These are phyloP conservation scores for Rhizopogon vinicolor DNA, from an alignment of 768 basidiomycete genomes.

Conservation along the genomic window DNA sequence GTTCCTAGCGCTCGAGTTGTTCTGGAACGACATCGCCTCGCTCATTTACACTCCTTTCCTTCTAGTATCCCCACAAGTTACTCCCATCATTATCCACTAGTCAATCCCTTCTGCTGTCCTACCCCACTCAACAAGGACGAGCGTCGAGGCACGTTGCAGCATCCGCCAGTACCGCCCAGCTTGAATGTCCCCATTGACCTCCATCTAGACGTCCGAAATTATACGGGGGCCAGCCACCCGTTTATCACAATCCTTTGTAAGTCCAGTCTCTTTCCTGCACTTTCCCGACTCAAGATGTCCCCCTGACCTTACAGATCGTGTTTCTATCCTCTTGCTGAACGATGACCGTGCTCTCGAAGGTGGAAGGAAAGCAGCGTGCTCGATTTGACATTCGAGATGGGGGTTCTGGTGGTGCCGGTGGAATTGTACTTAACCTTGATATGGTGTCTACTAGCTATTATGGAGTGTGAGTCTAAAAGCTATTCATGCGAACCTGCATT, in stretches of 20 bases:
- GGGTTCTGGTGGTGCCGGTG: constrained; percentile 45
- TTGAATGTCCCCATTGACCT: background rate
- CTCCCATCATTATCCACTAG: background rate
- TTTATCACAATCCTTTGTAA: background rate
- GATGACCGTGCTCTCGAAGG: background rate
- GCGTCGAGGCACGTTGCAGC: background rate
- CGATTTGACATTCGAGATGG: constrained; percentile 21
- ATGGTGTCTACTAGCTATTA: constrained; percentile 49
- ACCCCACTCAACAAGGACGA: background rate
- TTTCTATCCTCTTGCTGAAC: background rate
- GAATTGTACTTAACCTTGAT: constrained; percentile 54
- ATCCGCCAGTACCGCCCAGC: background rate
- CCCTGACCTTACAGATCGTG: background rate
- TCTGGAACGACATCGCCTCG: background rate
- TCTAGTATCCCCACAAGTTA: background rate
- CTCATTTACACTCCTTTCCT: background rate
- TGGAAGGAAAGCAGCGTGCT: constrained; percentile 9
- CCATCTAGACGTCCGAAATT: background rate
- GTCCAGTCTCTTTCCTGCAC: background rate
- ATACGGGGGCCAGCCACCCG: background rate
- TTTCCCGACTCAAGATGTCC: no score
- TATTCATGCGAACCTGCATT: background rate
- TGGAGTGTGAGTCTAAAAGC: constrained; percentile 49
- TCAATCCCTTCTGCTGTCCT: background rate
- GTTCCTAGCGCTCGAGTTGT: background rate